Percentiles rank a stretch among this genome's conserved stretches.
Conservation (phyloP, 495 filamentous ascomycete species). For the Penicillium waksmanii region DNA sequence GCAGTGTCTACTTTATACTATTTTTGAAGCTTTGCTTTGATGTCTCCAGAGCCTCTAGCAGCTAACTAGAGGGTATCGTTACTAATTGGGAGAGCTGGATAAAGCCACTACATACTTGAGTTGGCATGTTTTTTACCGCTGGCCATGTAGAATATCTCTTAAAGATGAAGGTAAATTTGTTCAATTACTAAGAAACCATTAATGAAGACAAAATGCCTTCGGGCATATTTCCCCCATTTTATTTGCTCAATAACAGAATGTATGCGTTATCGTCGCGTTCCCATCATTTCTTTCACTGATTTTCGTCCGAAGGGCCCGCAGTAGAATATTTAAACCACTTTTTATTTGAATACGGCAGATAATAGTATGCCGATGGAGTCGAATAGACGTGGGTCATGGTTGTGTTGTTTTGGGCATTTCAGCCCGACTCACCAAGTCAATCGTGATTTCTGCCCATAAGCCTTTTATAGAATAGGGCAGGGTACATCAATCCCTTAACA, state of each 20-base stretch:
- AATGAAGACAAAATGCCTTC: too few relatives aligned
- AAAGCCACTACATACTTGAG: too few relatives aligned
- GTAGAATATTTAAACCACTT: not conserved
- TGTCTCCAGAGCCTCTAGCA: too few relatives aligned
- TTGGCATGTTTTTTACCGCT: too few relatives aligned
- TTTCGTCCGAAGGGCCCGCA: not conserved
- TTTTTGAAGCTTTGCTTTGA: too few relatives aligned
- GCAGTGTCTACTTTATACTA: conserved; percentile 12
- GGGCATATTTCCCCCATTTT: not conserved
- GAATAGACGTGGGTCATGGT: not conserved
- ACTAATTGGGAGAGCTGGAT: too few relatives aligned
- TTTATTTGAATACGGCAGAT: not conserved
- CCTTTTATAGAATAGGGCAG: not conserved
- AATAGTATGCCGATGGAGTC: not conserved
- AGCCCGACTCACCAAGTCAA: not conserved
- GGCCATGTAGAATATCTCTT: too few relatives aligned
- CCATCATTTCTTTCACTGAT: conserved; percentile 1
- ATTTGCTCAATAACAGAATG: conserved; percentile 24
- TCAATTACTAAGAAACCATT: too few relatives aligned
- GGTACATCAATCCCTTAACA: conserved; percentile 37
- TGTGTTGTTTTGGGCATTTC: not conserved
- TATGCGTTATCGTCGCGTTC: not conserved
- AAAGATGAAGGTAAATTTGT: too few relatives aligned
- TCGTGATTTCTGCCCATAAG: not conserved
- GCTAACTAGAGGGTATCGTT: too few relatives aligned